Base-by-base conservation (phyloP, 352 stramenopile species). In the Stephanocyclus meneghinianus region DNA sequence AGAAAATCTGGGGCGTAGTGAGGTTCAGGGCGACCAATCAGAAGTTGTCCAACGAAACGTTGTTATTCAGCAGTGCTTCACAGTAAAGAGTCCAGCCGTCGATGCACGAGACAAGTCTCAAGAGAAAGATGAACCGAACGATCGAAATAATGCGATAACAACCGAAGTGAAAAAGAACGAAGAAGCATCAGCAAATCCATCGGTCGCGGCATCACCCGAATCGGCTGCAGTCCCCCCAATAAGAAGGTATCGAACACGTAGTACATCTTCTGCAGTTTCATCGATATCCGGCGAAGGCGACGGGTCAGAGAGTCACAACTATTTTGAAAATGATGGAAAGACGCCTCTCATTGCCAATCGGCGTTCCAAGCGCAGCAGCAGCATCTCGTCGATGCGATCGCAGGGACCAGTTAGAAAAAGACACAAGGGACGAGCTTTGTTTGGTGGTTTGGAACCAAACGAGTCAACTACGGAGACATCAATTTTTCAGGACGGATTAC, bases 361-460 rank as follows among this genome's bases (percentile, higher is more conserved):
- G 55, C 70, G 71, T 48, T 57, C 48, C 30, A 45, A 63, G 7
- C 32, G 18, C 2, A 57, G 11, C 40, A 48, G 18, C 15, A 50
- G 40, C 56, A 35, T 18, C 11, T 67, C 40, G 9, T 67, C 37
- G 13, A 48, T 42, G n/a, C 32, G 13, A 62, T 80, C 73, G 13
- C 53, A 66, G 29, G 76, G 76, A 53, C 76, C 76, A 0, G 51
- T 77, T 26, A 50, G 59, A n/a, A 83, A 83, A 68, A 45, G 74
- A 42, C 74, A 76, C 50, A 76, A 75, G 63, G 57, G 30, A 29
- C 55, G 53, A 26, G 26, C 35, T 21, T 21, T 70, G 55, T 55
- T 57, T 55, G 59, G 29, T 70, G 55, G 63, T 56, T 64, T 21
- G 18, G 40, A 47, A 21, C 18, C 40, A 51, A 48, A 40, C 13